These are phyloP conservation scores for Mollisiaceae sp. DNA, from an alignment of 2,329 filamentous ascomycete species.

Conservation along the genomic window DNA sequence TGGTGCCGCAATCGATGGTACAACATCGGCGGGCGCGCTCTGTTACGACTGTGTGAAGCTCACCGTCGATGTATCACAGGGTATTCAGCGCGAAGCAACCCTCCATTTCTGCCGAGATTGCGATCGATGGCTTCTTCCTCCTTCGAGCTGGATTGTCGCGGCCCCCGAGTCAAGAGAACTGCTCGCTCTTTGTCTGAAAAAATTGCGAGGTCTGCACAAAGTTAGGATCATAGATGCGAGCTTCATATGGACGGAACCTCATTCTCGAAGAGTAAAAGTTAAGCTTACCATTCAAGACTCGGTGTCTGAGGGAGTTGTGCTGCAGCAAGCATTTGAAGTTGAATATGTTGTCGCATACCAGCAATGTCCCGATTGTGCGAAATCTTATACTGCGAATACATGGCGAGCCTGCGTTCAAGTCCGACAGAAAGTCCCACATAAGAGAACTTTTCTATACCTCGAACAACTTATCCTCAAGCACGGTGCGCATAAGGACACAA, in stretches of 20 bases:
- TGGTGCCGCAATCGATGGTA: constrained; percentile 93
- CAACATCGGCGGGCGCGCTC: constrained; percentile 80
- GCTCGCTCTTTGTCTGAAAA: constrained; percentile 87
- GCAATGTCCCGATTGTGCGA: constrained; percentile 93
- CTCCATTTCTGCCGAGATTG: constrained; percentile 94
- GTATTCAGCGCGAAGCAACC: constrained; percentile 87
- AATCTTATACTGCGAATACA: constrained; percentile 95
- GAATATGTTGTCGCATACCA: constrained; percentile 89
- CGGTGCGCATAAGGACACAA: constrained; percentile 85
- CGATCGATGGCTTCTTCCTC: constrained; percentile 90
- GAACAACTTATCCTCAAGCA: constrained; percentile 98
- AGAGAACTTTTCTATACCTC: constrained; percentile 81
- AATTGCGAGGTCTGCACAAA: constrained; percentile 83
- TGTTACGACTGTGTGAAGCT: constrained; percentile 97
- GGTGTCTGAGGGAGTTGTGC: constrained; percentile 65
- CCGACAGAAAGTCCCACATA: constrained; percentile 94
- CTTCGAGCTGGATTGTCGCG: constrained; percentile 84
- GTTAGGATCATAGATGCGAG: constrained; percentile 93
- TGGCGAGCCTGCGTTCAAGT: constrained; percentile 95
- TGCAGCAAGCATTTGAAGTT: constrained; percentile 96
- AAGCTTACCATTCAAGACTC: constrained; percentile 90
- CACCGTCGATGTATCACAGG: constrained; percentile 89
- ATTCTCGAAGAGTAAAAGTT: constrained; percentile 89
- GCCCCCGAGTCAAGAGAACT: constrained; percentile 88
- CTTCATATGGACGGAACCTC: constrained; percentile 98